Conservation (phyloP, 176 grass and related monocot species). For the Cenchrus americanus region DNA sequence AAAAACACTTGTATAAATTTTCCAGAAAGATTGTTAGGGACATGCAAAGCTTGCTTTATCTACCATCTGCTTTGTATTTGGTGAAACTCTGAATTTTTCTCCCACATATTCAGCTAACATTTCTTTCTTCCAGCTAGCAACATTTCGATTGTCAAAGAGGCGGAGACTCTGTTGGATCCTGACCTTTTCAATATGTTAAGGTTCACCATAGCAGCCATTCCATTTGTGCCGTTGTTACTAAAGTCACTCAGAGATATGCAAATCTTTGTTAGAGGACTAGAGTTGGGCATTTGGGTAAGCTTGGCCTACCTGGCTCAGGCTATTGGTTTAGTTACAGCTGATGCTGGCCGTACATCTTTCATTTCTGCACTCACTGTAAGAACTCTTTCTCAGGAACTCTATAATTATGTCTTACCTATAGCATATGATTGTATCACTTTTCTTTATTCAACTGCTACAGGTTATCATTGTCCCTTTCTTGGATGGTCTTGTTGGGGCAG, state of each 20-base stretch:
- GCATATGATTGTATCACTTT: conserved; percentile 25
- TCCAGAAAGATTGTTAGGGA: background rate
- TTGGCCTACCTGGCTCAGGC: conserved; percentile 62
- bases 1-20: background rate
- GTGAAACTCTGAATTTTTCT: background rate
- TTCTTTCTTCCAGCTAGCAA: conserved; percentile 56
- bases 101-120: conserved; percentile 14
- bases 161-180: conserved; percentile 52
- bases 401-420: background rate
- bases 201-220: conserved; percentile 56
- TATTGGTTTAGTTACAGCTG: conserved; percentile 53
- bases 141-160: conserved; percentile 61
- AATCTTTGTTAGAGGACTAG: conserved; percentile 42
- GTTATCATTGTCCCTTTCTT: conserved; percentile 64
- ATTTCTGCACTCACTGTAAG: conserved; percentile 64
- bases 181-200: conserved; percentile 62
- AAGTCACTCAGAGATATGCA: conserved; percentile 50
- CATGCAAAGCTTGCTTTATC: background rate
- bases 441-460: conserved; percentile 45
- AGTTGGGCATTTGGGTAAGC: conserved; percentile 60
- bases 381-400: conserved; percentile 24
- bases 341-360: conserved; percentile 57
- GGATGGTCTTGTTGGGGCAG: conserved; percentile 55
- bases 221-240: conserved; percentile 51
- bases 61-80: background rate